Conservation (phyloP, 169 alveolate genomes). For the Plasmodium vivax region DNA sequence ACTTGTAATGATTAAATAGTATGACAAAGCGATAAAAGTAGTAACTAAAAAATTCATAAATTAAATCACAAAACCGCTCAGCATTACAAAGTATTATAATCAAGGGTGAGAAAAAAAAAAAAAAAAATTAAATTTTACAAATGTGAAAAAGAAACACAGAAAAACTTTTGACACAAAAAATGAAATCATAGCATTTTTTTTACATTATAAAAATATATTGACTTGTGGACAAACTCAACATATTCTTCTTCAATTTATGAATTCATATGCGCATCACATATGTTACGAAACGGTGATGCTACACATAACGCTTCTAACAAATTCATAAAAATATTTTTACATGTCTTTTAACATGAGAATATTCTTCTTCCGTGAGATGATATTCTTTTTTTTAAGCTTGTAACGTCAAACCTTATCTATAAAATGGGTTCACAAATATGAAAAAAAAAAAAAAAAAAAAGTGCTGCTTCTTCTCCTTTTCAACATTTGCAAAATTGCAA, state of each 20-base stretch:
- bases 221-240: not conserved
- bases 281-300: not conserved
- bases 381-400: not conserved
- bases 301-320: not conserved
- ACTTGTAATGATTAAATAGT: not conserved
- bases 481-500: not conserved
- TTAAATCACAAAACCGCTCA: not conserved
- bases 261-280: not conserved
- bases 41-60: not conserved
- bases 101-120: not conserved
- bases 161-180: not conserved
- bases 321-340: not conserved
- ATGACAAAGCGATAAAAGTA: not conserved
- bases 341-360: not conserved
- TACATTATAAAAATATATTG: not conserved
- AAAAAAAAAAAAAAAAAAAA: not conserved
- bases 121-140: not conserved
- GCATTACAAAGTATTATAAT: not conserved
- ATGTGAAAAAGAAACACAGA: not conserved
- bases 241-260: not conserved
- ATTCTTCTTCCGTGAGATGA: not conserved
- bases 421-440: not conserved
- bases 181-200: not conserved
- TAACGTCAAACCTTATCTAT: not conserved
- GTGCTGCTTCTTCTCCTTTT: not conserved